phyloP scores from a whole-genome alignment of 2,329 filamentous ascomycete species.

The Eurotiales sp. region DNA sequence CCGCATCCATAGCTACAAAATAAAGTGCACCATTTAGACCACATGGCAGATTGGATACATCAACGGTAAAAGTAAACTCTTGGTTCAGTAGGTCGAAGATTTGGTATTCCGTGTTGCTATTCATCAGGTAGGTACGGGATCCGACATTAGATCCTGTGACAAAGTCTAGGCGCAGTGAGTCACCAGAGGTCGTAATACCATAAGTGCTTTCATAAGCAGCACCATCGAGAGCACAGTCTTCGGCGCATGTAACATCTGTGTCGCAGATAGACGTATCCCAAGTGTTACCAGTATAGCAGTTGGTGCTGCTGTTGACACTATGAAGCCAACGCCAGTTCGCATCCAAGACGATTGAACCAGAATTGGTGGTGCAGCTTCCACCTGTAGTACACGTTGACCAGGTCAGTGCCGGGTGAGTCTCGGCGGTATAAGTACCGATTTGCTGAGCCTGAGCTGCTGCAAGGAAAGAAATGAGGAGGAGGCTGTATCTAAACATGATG shows the following conservation, averaged over 20 bases:
- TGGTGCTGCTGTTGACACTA: slow-evolving; percentile 45
- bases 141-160: slow-evolving; percentile 41
- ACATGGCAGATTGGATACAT: slow-evolving; percentile 64
- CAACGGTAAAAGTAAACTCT: slow-evolving; percentile 70
- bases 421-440: slow-evolving; percentile 7
- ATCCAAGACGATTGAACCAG: slow-evolving; percentile 54
- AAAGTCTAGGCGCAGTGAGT: slow-evolving; percentile 48
- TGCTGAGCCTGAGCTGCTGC: slow-evolving; percentile 13
- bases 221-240: slow-evolving; percentile 56
- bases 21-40: slow-evolving; percentile 71
- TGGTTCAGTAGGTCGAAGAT: slow-evolving; percentile 62
- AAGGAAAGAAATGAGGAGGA: slow-evolving; percentile 9
- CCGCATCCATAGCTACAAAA: slow-evolving; percentile 49
- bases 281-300: slow-evolving; percentile 56
- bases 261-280: slow-evolving; percentile 50
- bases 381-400: slow-evolving; percentile 52
- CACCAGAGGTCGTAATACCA: slow-evolving; percentile 50
- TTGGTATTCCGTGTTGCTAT: slow-evolving; percentile 59
- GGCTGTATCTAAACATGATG: slow-evolving; percentile 10
- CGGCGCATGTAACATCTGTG: slow-evolving; percentile 48
- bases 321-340: slow-evolving; percentile 60
- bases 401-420: slow-evolving; percentile 48
- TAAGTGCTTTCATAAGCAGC: slow-evolving; percentile 53
- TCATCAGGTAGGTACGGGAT: slow-evolving; percentile 63
- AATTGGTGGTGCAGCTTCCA: slow-evolving; percentile 51